These are phyloP conservation scores for Hortiboletus flavorubellus DNA, from an alignment of 768 basidiomycete species.

Conservation along the genomic window DNA sequence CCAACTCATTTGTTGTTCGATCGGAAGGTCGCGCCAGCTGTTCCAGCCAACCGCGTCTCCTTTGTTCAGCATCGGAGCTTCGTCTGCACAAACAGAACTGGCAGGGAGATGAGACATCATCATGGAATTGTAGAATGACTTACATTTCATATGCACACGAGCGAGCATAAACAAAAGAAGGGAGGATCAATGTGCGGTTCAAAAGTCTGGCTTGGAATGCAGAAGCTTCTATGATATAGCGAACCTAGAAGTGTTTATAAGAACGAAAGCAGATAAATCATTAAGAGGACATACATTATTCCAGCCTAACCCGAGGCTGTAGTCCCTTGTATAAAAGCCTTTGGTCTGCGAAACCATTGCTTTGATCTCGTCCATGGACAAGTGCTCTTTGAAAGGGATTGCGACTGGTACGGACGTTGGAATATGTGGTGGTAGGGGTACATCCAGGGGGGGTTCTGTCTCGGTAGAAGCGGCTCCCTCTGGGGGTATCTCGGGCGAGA, in stretches of 20 bases:
- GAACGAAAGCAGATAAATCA: background rate
- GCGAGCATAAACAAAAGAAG: slow-evolving; percentile 42
- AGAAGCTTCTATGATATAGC: slow-evolving; percentile 44
- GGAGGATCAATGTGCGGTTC: slow-evolving; percentile 40
- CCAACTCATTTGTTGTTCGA: slow-evolving; percentile 32
- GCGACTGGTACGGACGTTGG: background rate
- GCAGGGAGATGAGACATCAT: background rate
- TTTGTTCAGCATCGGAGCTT: slow-evolving; percentile 41
- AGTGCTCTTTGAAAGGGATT: slow-evolving; percentile 12
- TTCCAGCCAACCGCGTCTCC: slow-evolving; percentile 38
- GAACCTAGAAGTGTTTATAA: slow-evolving; percentile 29
- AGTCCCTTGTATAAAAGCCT: slow-evolving; percentile 42
- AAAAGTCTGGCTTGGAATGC: slow-evolving; percentile 37
- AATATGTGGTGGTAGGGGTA: background rate
- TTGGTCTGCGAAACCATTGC: slow-evolving; percentile 36
- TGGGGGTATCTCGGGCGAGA: background rate
- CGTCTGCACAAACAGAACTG: slow-evolving; percentile 36
- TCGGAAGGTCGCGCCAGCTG: slow-evolving; percentile 37
- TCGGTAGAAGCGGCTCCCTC: background rate
- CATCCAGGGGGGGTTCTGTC: background rate
- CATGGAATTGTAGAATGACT: slow-evolving; percentile 3
- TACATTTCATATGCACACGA: slow-evolving; percentile 40
- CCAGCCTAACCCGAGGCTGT: slow-evolving; percentile 44
- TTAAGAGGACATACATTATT: slow-evolving; percentile 35
- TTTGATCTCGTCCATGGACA: slow-evolving; percentile 31